Percentiles rank a stretch among this genome's conserved stretches.
Conservation (phyloP, 306 rosid species). For the Rosa rugosa region DNA sequence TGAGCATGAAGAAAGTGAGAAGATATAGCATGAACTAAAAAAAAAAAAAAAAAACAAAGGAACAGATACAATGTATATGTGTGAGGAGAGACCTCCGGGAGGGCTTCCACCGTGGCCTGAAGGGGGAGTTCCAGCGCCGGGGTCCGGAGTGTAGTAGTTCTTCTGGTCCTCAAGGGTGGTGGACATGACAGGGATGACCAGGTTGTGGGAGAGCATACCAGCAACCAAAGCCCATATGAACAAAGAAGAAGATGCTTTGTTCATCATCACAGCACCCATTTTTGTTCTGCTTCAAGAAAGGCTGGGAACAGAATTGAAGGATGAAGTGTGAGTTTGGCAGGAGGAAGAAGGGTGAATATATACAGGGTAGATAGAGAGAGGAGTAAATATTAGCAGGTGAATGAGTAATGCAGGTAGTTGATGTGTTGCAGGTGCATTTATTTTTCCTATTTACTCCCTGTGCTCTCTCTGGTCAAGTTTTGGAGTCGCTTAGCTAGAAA, state of each 20-base stretch:
- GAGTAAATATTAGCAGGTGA: conserved; percentile 80
- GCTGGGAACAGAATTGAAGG: conserved; percentile 19
- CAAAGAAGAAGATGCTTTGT: conserved; percentile 37
- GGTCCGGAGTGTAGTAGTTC: conserved; percentile 62
- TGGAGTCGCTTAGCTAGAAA: conserved; percentile 17
- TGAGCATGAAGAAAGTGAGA: background rate
- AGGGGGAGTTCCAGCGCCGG: conserved; percentile 55
- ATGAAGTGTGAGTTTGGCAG: conserved; percentile 29
- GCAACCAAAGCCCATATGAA: conserved; percentile 42
- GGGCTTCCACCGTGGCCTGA: conserved; percentile 54
- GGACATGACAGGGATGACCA: conserved; percentile 52
- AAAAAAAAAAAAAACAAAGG: background rate
- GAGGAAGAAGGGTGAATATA: conserved; percentile 40
- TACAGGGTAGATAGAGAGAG: conserved; percentile 31
- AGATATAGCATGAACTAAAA: background rate
- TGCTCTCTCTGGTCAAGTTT: conserved; percentile 14
- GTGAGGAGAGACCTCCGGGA: conserved; percentile 42
- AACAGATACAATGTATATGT: background rate
- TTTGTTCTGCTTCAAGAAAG: conserved; percentile 8
- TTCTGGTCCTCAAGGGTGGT: conserved; percentile 62
- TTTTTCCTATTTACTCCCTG: conserved; percentile 44
- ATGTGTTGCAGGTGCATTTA: conserved; percentile 70
- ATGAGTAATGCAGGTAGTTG: conserved; percentile 68
- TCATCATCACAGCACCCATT: conserved; percentile 41
- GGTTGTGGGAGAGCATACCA: conserved; percentile 58